Evolutionary conservation across 2,329 filamentous ascomycete species (phyloP), one percentile per base, ranked within the genome.

Genomic region (Zasmidium citrigriseum): DNA sequence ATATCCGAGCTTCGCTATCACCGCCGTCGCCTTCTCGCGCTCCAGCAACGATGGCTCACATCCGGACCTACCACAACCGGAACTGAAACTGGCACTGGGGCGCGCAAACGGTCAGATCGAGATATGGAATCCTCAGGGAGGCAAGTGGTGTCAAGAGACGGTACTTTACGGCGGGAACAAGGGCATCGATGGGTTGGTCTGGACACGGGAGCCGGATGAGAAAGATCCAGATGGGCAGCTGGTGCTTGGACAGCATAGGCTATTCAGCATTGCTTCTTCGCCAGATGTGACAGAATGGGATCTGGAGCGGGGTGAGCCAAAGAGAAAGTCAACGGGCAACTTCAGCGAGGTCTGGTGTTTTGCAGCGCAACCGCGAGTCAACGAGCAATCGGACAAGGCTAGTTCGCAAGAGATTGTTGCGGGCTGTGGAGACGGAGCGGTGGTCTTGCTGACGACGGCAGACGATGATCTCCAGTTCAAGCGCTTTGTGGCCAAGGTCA

Each of bases 291-390:
- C 93, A 0, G 95, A 99, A 76, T 99, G 95, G 95, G 89, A 98
- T 77, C 80, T 99, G 22, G 86, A 86, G 65, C 89, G 87, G 63
- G 91, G 90, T 14, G 82, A 85, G 56, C 90, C 92, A 11, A 84
- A 89, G 76, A 86, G 89, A 59, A 89, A 96, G 74, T 91, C 91
- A 18, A 92, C 90, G 68, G 95, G 93, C 47, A 96, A 96, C 75
- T 91, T 96, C 75, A 93, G 92, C 64, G 93, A 97, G 70, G 93
- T 98, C 61, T 99, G 95, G 95, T 98, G 93, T 76, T 84, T 99
- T 68, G 91, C 90, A 58, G 90, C 89, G 14, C 93, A 97, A 76
- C 95, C 93, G 2, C 77, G 76, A 73, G 12, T 47, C 48, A 46
- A 66, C 66, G 63, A 48, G 16, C 50, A 54, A 3, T 53, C 67